Evolutionary conservation across 2,329 filamentous ascomycete species (phyloP).

Genomic region (Colletotrichum eremochloae): DNA sequence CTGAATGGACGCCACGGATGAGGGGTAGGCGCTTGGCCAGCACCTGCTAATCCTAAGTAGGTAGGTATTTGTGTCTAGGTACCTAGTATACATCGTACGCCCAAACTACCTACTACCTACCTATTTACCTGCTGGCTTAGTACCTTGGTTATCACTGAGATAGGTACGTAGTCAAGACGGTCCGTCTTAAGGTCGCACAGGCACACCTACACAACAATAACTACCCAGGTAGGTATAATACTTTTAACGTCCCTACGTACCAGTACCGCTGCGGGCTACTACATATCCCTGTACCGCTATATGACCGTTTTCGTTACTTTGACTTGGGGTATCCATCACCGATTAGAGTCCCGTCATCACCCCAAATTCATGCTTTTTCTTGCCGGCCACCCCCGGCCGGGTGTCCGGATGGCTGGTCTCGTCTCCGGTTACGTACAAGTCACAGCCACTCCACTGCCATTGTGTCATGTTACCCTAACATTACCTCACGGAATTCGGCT

Average conservation of each 20-base stretch:
- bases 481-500: background rate
- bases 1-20: constrained; percentile 16
- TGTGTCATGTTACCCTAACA: constrained; percentile 4
- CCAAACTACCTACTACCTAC: no score
- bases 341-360: background rate
- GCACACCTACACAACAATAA: no score
- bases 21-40: constrained; percentile 16
- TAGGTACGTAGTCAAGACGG: no score
- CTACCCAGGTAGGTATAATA: no score
- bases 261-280: no score
- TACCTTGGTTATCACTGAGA: background rate
- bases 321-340: background rate
- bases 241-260: background rate
- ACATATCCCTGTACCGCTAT: background rate
- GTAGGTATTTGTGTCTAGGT: no score
- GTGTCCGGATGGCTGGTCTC: constrained; percentile 16
- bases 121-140: background rate
- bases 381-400: constrained; percentile 21
- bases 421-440: constrained; percentile 30
- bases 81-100: no score
- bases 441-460: constrained; percentile 1
- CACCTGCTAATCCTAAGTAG: background rate
- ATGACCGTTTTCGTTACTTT: background rate
- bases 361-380: constrained; percentile 20
- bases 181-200: no score